Evolutionary conservation across 495 filamentous ascomycete genomes (phyloP), one percentile per base, ranked within the genome.

Genomic region (Neurospora cerealis): DNA sequence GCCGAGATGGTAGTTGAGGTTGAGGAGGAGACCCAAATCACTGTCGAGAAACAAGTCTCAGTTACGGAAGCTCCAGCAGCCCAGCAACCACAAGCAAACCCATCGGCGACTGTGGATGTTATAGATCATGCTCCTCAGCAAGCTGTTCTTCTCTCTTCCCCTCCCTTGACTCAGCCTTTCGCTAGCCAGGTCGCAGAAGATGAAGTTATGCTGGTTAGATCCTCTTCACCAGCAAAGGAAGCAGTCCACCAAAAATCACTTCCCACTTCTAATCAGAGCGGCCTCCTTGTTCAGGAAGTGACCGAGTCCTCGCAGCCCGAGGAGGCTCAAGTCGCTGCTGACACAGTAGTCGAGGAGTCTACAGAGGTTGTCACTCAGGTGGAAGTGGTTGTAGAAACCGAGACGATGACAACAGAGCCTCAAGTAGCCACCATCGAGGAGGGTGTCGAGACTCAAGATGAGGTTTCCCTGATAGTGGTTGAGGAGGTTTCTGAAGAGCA

Each of bases 381-480:
- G 21, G 48, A 60, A 28, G 24, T 60, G 21, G 11, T 66, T 19
- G 54, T 19, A 8, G 54, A 66, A 8, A 66, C 3, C 2, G 28
- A 66, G 54, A 66, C 54, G 3, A 5, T 17, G 3, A 66, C 54
- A 34, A 66, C 28, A 19, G 32, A 34, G 1, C 54, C 54, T 34
- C 54, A 66, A 19, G 54, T 34, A 34, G 54, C 28, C 54, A 66
- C 54, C 4, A 24, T 13, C 4, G 38, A 39, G 24, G 42, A 74
- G 62, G 39, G 69, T 54, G 42, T 41, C 40, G 38, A 39, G 71
- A 34, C 71, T 21, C 71, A 60, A 74, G 37, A 70, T 62, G 39
- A 74, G 34, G 39, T 74, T 46, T 40, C 69, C 40, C 73, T 70
- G 44, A 34, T 71, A 73, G 37, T 69, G 24, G 37, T 41, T 15